Percentiles rank a stretch among this genome's conserved stretches.
phyloP scores from a whole-genome alignment of 2,329 filamentous ascomycete species.

The Colletotrichum sp. region DNA sequence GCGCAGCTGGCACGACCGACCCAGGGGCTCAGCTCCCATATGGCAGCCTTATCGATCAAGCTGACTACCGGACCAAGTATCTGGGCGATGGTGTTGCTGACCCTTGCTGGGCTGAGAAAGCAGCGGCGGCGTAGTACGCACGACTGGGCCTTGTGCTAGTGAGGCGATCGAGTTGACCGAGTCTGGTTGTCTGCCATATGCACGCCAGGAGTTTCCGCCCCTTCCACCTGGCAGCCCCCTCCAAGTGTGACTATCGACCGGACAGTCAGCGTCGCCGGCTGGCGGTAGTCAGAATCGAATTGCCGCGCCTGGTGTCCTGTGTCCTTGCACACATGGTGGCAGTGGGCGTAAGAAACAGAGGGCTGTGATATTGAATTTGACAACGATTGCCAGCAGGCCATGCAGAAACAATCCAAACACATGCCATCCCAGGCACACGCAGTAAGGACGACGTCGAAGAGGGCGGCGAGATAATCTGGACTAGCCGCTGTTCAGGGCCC shows the following conservation, averaged over 20 bases:
- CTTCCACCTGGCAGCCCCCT: neutral
- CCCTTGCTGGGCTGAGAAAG: conserved; percentile 12
- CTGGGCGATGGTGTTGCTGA: conserved; percentile 1
- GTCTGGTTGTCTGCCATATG: conserved; percentile 5
- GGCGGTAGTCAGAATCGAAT: neutral
- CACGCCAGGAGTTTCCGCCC: neutral
- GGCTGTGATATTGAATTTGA: neutral
- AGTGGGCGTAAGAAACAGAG: neutral
- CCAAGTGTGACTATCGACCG: neutral
- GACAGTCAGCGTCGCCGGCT: neutral
- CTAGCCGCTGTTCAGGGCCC: neutral
- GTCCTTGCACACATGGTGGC: neutral
- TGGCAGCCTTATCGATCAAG: neutral
- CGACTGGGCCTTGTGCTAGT: neutral
- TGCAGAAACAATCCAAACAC: neutral
- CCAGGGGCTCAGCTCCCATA: neutral
- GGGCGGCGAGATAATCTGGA: neutral
- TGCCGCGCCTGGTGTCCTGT: neutral
- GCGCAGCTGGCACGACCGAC: neutral
- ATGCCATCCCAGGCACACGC: neutral
- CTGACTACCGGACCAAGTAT: neutral
- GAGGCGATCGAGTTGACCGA: conserved; percentile 7
- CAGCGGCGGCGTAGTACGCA: neutral
- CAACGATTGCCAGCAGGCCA: neutral
- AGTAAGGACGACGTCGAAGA: neutral